These are phyloP conservation scores for Aspergillus flavus DNA, from an alignment of 2,329 filamentous ascomycete genomes.

Conservation along the genomic window DNA sequence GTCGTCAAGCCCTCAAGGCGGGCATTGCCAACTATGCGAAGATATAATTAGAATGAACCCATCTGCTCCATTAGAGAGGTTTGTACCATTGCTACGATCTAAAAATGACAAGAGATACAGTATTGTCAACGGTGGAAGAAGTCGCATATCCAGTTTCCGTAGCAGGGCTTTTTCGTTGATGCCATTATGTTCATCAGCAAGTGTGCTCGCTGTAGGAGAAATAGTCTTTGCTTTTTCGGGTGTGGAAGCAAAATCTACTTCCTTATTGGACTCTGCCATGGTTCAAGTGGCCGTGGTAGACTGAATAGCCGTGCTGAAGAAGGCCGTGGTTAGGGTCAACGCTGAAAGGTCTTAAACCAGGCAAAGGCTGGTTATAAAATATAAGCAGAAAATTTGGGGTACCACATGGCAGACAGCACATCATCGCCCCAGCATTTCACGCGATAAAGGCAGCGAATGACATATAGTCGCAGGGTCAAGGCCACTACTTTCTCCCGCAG, in stretches of 20 bases:
- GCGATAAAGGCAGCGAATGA: conserved; percentile 18
- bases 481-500: not conserved
- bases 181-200: conserved; percentile 21
- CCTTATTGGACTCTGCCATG: conserved; percentile 16
- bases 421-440: conserved; percentile 17
- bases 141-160: conserved; percentile 47
- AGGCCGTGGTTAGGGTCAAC: not conserved
- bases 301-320: not conserved
- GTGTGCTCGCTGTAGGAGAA: conserved; percentile 17
- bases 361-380: not conserved
- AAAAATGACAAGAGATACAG: conserved; percentile 50
- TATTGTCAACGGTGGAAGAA: conserved; percentile 48
- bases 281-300: not conserved
- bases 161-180: conserved; percentile 45
- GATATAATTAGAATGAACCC: not conserved
- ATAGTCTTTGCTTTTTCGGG: conserved; percentile 3
- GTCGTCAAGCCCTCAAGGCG: conserved; percentile 39
- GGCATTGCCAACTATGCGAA: conserved; percentile 40
- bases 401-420: conserved; percentile 18
- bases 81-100: conserved; percentile 45
- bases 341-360: not conserved
- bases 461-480: not conserved
- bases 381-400: not conserved
- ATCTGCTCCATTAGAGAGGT: not conserved
- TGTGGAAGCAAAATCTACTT: not conserved